Evolutionary conservation across 2,329 filamentous ascomycete species (phyloP).

Genomic region (Canariomyces notabilis): DNA sequence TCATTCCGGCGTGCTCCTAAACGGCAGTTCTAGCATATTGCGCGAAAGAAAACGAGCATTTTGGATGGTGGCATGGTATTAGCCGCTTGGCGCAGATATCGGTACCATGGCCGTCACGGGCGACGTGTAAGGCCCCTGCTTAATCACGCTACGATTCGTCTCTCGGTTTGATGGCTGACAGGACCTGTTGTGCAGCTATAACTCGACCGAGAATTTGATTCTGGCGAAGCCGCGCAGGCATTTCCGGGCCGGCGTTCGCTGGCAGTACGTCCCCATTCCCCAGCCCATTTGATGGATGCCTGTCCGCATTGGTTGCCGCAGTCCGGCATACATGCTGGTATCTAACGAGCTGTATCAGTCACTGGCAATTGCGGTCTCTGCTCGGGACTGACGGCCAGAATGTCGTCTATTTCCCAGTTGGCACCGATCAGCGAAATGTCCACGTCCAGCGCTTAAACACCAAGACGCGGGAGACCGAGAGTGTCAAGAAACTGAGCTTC

Average conservation of each 20-base stretch:
- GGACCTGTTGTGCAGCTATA: constrained; percentile 43
- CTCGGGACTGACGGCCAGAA: constrained; percentile 75
- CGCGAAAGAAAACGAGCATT: background rate
- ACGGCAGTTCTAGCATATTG: background rate
- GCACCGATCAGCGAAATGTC: constrained; percentile 61
- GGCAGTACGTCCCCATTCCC: constrained; percentile 14
- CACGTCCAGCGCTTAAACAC: constrained; percentile 65
- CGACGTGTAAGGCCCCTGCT: constrained; percentile 34
- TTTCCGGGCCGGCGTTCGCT: constrained; percentile 48
- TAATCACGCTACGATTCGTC: background rate
- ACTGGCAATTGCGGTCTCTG: constrained; percentile 86
- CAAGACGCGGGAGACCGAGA: constrained; percentile 64
- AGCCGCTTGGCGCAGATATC: constrained; percentile 25
- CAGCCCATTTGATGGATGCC: too few species aligned
- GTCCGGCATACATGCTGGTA: constrained; percentile 6
- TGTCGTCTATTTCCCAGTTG: constrained; percentile 79
- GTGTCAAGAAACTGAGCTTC: constrained; percentile 65
- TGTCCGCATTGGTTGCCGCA: background rate
- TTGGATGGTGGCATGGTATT: constrained; percentile 29
- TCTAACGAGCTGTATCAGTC: constrained; percentile 42
- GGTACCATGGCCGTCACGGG: constrained; percentile 51
- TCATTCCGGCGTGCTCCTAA: background rate
- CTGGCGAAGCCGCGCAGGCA: constrained; percentile 57
- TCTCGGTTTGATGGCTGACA: constrained; percentile 10
- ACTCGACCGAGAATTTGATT: constrained; percentile 62